Evolutionary conservation across 177 flowering plant species (phyloP), one percentile per base, ranked within the genome.

Genomic region (Vitis hybrid): DNA sequence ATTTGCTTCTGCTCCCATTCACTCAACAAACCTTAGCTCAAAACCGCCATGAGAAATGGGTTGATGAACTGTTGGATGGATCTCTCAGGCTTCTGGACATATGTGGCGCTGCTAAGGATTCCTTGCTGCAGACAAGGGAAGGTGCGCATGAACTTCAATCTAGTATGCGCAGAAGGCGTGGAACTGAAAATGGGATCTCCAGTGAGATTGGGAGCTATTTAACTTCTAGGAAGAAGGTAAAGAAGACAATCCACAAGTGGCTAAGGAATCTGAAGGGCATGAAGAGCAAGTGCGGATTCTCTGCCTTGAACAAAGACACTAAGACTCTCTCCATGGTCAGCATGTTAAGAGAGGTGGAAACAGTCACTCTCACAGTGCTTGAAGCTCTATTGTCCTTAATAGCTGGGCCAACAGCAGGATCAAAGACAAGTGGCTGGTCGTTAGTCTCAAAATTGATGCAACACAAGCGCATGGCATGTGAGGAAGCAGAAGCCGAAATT

Each of bases 311-410:
- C 31, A 59, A 65, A 50, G 47, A 38, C 9, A 56, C 68, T n/a
- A 11, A 69, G 2, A 57, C 51, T 9, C 15, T 71, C 9, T 66
- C 69, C 22, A 63, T 68, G 20, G 59, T 73, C 12, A 49, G 51
- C n/a, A 63, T 60, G 47, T 8, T 80, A 19, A 75, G 77, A 75
- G 78, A 77, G 72, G 77, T 73, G 11, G 69, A 76, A 68, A 56
- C 64, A 18, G 65, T 64, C 66, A 70, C 75, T 9, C 66, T 72
- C 50, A 65, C 75, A 47, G 58, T 70, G 50, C 60, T 80, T 17
- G 62, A 72, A 53, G 52, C 74, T 19, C 52, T 75, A 1, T 19
- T 72, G 49, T 53, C 67, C 3, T 69, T 63, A 5, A 17, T 75
- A 55, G 72, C 72, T 1, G 33, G 62, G 47, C 18, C 62, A 54